phyloP scores from a whole-genome alignment of 768 basidiomycete species.

The Neoboletus magnificus region DNA sequence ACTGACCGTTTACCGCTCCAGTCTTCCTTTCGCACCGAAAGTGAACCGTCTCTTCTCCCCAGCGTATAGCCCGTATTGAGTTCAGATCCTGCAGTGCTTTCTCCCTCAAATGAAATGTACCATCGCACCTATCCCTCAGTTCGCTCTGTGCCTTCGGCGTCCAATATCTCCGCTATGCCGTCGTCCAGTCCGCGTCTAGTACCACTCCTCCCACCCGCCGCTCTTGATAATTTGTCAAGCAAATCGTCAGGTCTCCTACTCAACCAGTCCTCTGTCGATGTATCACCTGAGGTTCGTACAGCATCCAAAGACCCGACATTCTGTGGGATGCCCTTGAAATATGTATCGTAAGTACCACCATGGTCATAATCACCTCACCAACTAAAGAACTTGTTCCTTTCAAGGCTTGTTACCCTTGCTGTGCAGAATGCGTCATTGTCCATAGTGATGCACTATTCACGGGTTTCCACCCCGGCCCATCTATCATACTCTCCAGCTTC shows the following conservation, averaged over 20 bases:
- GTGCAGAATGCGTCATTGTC: conserved; percentile 95
- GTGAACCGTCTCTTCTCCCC: conserved; percentile 14
- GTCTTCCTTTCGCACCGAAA: conserved; percentile 12
- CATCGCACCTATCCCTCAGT: conserved; percentile 56
- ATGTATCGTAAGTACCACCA: conserved; percentile 60
- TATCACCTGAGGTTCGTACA: conserved; percentile 28
- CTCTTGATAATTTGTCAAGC: conserved; percentile 40
- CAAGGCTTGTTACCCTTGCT: conserved; percentile 77
- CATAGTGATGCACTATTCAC: conserved; percentile 99
- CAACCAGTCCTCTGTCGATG: conserved; percentile 34
- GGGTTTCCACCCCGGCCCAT: conserved; percentile 75
- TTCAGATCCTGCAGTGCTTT: conserved; percentile 25
- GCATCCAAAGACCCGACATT: conserved; percentile 45
- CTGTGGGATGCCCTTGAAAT: conserved; percentile 75
- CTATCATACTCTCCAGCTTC: conserved; percentile 90
- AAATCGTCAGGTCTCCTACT: conserved; percentile 37
- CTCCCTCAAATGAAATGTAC: conserved; percentile 51
- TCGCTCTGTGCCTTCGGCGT: conserved; percentile 51
- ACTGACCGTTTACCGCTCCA: background rate
- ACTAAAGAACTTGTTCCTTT: conserved; percentile 3
- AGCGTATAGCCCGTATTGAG: conserved; percentile 13
- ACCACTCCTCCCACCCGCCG: conserved; percentile 50
- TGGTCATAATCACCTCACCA: background rate
- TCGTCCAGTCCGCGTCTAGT: conserved; percentile 42
- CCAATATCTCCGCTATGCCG: conserved; percentile 18